Conservation (phyloP, 495 filamentous ascomycete genomes). For the Penicillium tannophilum region DNA sequence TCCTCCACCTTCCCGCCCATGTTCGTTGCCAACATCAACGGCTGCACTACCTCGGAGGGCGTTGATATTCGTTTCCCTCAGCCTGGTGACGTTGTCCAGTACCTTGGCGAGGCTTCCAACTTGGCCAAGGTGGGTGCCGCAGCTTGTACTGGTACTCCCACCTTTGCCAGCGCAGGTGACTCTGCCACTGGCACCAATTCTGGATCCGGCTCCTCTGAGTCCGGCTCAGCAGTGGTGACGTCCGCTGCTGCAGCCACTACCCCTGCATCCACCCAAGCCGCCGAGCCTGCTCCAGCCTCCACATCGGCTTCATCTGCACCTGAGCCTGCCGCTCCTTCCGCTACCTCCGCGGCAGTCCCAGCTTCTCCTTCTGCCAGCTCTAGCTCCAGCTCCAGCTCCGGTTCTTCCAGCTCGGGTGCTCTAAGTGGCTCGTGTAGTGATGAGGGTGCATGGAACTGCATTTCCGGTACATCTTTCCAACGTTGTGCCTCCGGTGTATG, state of each 20-base stretch:
- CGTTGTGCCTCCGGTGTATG: constrained; percentile 66
- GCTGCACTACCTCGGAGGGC: constrained; percentile 57
- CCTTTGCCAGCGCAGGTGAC: constrained; percentile 30
- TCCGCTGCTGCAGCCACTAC: constrained; percentile 16
- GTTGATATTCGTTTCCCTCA: constrained; percentile 70
- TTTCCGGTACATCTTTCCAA: constrained; percentile 58
- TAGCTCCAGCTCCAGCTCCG: not conserved
- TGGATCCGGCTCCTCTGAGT: constrained; percentile 13
- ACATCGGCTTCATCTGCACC: constrained; percentile 18
- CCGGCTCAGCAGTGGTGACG: constrained; percentile 16
- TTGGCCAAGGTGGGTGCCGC: constrained; percentile 27
- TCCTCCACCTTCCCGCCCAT: constrained; percentile 66
- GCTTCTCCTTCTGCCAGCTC: constrained; percentile 19
- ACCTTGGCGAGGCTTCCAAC: constrained; percentile 27
- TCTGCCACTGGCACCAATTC: constrained; percentile 12
- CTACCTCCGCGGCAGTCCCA: constrained; percentile 14
- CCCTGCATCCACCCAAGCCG: constrained; percentile 31
- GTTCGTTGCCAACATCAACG: constrained; percentile 77
- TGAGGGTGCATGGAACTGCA: constrained; percentile 64
- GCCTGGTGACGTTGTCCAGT: constrained; percentile 64
- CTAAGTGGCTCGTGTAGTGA: constrained; percentile 42
- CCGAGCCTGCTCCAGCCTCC: constrained; percentile 25
- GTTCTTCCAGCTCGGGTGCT: constrained; percentile 18
- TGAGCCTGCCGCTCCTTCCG: constrained; percentile 15
- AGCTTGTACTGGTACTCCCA: constrained; percentile 39